These are phyloP conservation scores for Trypanosoma mega DNA, from an alignment of 208 protist species.

Conservation along the genomic window DNA sequence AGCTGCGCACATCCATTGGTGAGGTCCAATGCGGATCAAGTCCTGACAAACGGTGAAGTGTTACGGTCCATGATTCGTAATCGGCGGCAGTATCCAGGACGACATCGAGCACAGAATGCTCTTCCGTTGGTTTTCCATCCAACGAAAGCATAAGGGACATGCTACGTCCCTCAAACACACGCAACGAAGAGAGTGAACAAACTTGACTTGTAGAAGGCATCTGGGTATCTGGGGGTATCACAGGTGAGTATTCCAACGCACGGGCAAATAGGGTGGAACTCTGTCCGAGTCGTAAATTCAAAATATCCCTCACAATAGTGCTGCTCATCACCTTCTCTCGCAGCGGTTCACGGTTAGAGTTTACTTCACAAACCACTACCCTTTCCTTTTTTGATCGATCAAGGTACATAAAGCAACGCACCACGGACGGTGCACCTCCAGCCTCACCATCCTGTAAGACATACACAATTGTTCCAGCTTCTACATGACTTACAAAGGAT, in stretches of 20 bases:
- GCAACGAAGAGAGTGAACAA: not conserved
- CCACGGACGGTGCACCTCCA: not conserved
- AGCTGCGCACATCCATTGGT: constrained; percentile 13
- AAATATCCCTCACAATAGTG: constrained; percentile 10
- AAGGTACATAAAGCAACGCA: not conserved
- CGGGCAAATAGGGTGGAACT: constrained; percentile 15
- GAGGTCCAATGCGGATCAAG: constrained; percentile 14
- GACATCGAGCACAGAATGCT: constrained; percentile 11
- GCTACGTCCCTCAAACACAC: constrained; percentile 18
- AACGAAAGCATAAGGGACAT: not conserved
- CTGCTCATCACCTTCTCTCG: not conserved
- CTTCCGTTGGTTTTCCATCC: not conserved
- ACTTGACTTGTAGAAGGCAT: constrained; percentile 13
- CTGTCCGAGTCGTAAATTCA: constrained; percentile 17
- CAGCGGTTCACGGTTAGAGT: not conserved
- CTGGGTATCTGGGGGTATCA: constrained; percentile 1
- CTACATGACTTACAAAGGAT: not conserved
- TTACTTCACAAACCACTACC: constrained; percentile 4
- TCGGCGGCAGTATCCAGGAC: constrained; percentile 3
- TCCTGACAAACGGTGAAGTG: constrained; percentile 22
- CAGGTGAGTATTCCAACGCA: constrained; percentile 4
- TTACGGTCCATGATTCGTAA: constrained; percentile 30
- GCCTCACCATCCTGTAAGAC: not conserved
- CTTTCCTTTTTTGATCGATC: not conserved
- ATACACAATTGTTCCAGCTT: not conserved